Conservation (phyloP, 2,329 filamentous ascomycete species). For the Cercospora beticola region DNA sequence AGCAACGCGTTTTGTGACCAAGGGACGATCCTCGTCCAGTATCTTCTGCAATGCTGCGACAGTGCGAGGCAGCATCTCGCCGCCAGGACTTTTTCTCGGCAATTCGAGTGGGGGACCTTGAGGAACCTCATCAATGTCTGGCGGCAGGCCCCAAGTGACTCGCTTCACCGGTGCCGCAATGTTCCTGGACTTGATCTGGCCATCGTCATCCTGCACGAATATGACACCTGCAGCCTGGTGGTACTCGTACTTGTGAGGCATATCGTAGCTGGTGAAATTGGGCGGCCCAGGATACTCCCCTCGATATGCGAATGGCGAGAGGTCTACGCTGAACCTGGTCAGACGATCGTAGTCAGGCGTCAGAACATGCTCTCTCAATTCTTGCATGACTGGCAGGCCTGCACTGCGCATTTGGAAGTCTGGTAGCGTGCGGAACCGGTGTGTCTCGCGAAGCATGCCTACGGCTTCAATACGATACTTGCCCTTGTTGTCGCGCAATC, state of each 20-base stretch:
- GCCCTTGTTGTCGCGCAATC: conserved; percentile 33
- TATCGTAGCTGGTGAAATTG: conserved; percentile 32
- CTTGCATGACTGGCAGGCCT: conserved; percentile 61
- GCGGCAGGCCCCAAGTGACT: conserved; percentile 46
- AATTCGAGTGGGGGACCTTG: conserved; percentile 56
- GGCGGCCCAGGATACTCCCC: conserved; percentile 51
- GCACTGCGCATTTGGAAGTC: conserved; percentile 66
- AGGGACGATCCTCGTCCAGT: conserved; percentile 67
- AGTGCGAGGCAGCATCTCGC: conserved; percentile 57
- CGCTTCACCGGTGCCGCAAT: conserved; percentile 48
- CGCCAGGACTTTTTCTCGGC: conserved; percentile 34
- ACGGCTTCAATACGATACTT: conserved; percentile 34
- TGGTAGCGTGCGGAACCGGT: conserved; percentile 81
- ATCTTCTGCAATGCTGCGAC: conserved; percentile 64
- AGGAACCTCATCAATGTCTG: conserved; percentile 63
- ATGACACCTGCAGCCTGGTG: conserved; percentile 80
- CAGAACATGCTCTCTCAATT: conserved; percentile 69
- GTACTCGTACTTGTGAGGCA: conserved; percentile 63
- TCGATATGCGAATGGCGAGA: conserved; percentile 59
- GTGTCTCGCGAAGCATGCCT: conserved; percentile 70
- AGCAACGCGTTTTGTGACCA: conserved; percentile 83
- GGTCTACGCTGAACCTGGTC: conserved; percentile 66
- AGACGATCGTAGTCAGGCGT: conserved; percentile 63
- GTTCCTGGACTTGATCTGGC: conserved; percentile 56
- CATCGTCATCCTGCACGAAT: conserved; percentile 55